Percentiles rank a stretch among this genome's conserved stretches.
Conservation (phyloP, 78 protist species). For the Isochrysis galbana region DNA sequence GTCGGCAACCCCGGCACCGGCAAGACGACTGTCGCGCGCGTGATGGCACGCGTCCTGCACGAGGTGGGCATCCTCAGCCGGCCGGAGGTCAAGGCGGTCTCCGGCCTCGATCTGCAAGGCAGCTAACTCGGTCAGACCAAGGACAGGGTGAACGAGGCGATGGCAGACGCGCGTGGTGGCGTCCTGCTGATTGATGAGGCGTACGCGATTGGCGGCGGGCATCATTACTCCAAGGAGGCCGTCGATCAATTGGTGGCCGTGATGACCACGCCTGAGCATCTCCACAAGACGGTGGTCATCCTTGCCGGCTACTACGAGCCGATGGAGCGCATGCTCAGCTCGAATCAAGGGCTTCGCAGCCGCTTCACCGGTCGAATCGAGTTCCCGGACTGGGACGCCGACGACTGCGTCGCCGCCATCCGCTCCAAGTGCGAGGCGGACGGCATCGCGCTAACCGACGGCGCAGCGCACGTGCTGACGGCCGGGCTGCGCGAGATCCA, state of each 20-base stretch:
- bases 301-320: conserved; percentile 51
- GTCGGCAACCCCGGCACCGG: conserved; percentile 47
- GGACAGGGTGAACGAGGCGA: neutral
- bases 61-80: neutral
- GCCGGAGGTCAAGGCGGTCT: neutral
- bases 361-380: conserved; percentile 13
- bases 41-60: neutral
- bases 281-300: neutral
- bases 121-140: conserved; percentile 5
- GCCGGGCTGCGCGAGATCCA: neutral
- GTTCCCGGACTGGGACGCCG: conserved; percentile 33
- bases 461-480: neutral
- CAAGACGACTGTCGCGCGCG: conserved; percentile 52
- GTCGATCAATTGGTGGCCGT: neutral
- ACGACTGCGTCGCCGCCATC: neutral
- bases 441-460: neutral
- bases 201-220: conserved; percentile 36
- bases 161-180: conserved; percentile 38
- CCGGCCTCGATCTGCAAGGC: conserved; percentile 6
- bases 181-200: conserved; percentile 69
- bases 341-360: conserved; percentile 25
- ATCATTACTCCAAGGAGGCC: neutral
- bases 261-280: neutral
- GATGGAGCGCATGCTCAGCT: conserved; percentile 23
- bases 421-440: neutral